A percentile compares a stretch with the other conserved stretches of the same genome.
These are phyloP conservation scores for Sanghuangporus sanghuang DNA, from an alignment of 1,284 basidiomycete genomes.

Conservation along the genomic window DNA sequence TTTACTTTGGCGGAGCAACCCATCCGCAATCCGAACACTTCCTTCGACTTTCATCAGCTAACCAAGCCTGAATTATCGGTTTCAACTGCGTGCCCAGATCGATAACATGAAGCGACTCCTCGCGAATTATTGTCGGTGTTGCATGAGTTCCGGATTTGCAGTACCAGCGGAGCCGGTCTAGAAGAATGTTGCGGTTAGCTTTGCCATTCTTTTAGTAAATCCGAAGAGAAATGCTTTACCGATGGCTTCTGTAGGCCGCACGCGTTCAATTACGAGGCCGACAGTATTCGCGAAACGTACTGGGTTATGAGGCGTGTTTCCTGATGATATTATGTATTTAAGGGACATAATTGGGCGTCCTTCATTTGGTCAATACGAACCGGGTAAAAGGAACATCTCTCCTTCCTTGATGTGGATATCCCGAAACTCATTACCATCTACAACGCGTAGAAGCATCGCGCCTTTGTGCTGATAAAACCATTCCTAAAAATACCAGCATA, in stretches of 20 bases:
- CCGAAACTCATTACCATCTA: constrained; percentile 82
- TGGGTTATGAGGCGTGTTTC: constrained; percentile 94
- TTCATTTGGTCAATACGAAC: constrained; percentile 37
- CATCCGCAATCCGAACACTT: constrained; percentile 40
- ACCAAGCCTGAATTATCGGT: constrained; percentile 84
- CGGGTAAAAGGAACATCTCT: constrained; percentile 93
- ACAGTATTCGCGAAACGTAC: constrained; percentile 88
- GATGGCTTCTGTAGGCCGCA: constrained; percentile 60
- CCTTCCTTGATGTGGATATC: constrained; percentile 92
- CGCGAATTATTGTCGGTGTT: constrained; percentile 78
- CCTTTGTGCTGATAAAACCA: constrained; percentile 97
- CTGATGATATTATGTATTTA: constrained; percentile 33
- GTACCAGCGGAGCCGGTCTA: constrained; percentile 94
- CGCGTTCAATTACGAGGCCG: constrained; percentile 92
- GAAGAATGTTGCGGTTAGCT: constrained; percentile 1
- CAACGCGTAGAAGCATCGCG: constrained; percentile 81
- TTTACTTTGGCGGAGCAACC: constrained; percentile 33
- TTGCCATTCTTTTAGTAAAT: neutral
- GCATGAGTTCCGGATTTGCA: constrained; percentile 68
- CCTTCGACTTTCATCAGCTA: constrained; percentile 34
- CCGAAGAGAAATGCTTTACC: constrained; percentile 34
- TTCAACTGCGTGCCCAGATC: constrained; percentile 94
- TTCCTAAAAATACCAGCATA: constrained; percentile 49
- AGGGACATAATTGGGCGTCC: neutral
- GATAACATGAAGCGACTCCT: constrained; percentile 84